Evolutionary conservation across 2,329 filamentous ascomycete species (phyloP), one percentile per base, ranked within the genome.

Genomic region (Sporothrix luriei): DNA sequence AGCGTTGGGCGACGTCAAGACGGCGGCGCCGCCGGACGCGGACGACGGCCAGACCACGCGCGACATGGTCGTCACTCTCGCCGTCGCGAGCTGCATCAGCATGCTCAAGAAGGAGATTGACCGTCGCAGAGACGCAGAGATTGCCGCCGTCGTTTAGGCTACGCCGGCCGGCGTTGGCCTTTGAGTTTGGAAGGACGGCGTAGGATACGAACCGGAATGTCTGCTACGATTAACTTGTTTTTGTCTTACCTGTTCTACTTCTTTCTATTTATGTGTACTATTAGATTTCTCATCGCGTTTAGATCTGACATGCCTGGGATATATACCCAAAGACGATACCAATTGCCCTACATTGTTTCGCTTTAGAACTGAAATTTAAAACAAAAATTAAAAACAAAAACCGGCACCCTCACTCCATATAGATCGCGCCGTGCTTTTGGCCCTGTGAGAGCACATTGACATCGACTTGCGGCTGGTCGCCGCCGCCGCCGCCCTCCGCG

Each of bases 31-130:
- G 40, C 29, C 24, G 11, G 13, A 19, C 29, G 73, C 72, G 10
- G 75, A 66, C 40, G 75, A 66, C 40, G 73, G 73, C 19, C 74
- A 75, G 33, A 73, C 72, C 68, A 76, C 78, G 48, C 70, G 74
- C 26, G 77, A 85, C 74, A 76, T 84, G 70, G 79, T 78, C 16
- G 80, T 86, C 74, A 78, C 82, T n/a, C 72, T 89, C 24, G 80
- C 85, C 11, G 81, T 89, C 21, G 82, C 83, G 55, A 88, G 84
- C 19, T 87, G 84, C 70, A 73, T 90, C 69, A 77, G 84, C 19
- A 88, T 90, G 87, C 76, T 90, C 73, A 90, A 90, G 83, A 87
- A 85, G 77, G 88, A 90, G 80, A 79, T 88, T 65, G 88, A 90
- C 76, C 79, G 87, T 54, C 79, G 85, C 72, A 80, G 85, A 70